A percentile compares a stretch with the other conserved stretches of the same genome.
phyloP scores from a whole-genome alignment of 1,284 basidiomycete species.

The Sporisorium sorghi region DNA sequence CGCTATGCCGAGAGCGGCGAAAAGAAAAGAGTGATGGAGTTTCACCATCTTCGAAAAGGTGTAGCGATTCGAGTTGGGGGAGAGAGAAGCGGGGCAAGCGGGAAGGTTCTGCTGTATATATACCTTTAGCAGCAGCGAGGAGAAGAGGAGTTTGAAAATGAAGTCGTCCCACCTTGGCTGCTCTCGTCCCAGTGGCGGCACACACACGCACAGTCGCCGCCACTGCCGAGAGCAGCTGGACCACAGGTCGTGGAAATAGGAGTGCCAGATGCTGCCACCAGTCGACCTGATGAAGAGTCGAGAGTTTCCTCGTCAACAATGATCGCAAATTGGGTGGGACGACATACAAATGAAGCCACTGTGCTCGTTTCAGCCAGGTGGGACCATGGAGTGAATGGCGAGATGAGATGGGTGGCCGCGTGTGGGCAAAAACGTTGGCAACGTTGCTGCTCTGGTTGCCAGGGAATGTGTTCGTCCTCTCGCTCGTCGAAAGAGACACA shows the following conservation, averaged over 20 bases:
- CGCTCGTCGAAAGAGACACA: background rate
- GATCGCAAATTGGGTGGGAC: background rate
- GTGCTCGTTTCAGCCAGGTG: background rate
- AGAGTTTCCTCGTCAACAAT: background rate
- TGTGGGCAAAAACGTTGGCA: background rate
- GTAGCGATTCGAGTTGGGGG: background rate
- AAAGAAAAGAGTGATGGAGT: conserved; percentile 7
- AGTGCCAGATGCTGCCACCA: background rate
- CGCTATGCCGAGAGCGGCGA: conserved; percentile 16
- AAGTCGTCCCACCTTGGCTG: background rate
- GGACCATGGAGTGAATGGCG: background rate
- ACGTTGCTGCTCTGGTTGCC: background rate
- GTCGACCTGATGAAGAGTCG: background rate
- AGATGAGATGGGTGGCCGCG: background rate
- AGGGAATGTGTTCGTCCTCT: background rate
- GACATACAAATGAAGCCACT: background rate
- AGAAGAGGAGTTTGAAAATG: background rate
- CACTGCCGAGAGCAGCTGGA: background rate
- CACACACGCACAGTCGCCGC: background rate
- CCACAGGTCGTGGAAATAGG: background rate
- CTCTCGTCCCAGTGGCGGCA: background rate
- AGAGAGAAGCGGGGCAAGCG: background rate
- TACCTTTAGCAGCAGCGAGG: background rate
- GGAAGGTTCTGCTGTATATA: background rate
- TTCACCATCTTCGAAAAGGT: conserved; percentile 18